Conservation (phyloP, 352 stramenopile genomes). For the Pythium monospermum region DNA sequence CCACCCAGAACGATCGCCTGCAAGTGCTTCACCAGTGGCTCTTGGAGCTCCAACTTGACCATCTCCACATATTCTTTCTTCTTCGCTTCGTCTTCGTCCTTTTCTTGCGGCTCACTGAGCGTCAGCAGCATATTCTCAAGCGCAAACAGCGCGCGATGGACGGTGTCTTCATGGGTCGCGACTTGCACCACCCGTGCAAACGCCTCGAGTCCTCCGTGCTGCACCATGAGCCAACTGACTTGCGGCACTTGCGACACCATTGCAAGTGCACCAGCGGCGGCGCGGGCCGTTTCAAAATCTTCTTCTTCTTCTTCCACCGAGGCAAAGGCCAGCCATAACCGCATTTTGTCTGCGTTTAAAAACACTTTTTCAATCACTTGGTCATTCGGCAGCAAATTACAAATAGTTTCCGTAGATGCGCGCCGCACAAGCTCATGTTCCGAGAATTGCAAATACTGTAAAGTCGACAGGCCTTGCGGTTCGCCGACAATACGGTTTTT, state of each 20-base stretch:
- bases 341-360: slow-evolving; percentile 89
- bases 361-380: slow-evolving; percentile 93
- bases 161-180: slow-evolving; percentile 52
- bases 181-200: slow-evolving; percentile 51
- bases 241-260: slow-evolving; percentile 87
- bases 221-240: slow-evolving; percentile 67
- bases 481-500: slow-evolving; percentile 86
- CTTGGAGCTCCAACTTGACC: slow-evolving; percentile 28
- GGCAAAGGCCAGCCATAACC: slow-evolving; percentile 93
- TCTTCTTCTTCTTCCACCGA: slow-evolving; percentile 88
- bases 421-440: slow-evolving; percentile 96
- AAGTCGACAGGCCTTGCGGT: slow-evolving; percentile 61
- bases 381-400: slow-evolving; percentile 94
- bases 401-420: slow-evolving; percentile 95
- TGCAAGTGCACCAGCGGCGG: slow-evolving; percentile 90
- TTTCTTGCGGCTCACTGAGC: slow-evolving; percentile 18
- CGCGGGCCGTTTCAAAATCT: slow-evolving; percentile 90
- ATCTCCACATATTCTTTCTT: slow-evolving; percentile 42
- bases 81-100: slow-evolving; percentile 26
- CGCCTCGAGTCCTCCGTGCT: slow-evolving; percentile 55
- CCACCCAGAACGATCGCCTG: slow-evolving; percentile 21
- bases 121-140: slow-evolving; percentile 72
- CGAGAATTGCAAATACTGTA: slow-evolving; percentile 94
- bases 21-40: slow-evolving; percentile 32
- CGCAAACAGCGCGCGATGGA: slow-evolving; percentile 71